Percentiles rank a stretch among this genome's conserved stretches.
Evolutionary conservation across 2,329 filamentous ascomycete species (phyloP).

Genomic region (Penicillium capsulatum): DNA sequence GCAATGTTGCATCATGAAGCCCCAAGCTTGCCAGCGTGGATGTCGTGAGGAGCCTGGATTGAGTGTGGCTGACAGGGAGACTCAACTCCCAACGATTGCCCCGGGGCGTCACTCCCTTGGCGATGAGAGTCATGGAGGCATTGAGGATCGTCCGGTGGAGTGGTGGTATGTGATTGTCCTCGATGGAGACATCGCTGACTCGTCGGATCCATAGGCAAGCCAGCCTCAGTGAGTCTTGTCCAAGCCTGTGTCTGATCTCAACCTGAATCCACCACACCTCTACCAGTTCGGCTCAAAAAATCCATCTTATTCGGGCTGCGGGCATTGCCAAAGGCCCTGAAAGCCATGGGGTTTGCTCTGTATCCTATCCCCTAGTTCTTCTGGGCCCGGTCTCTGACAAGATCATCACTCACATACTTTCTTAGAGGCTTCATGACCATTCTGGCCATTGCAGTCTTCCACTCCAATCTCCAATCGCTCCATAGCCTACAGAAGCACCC

Average conservation of each 20-base stretch:
- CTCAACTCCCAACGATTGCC: not conserved
- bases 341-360: constrained; percentile 50
- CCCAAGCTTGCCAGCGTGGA: too few species aligned
- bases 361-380: too few species aligned
- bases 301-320: constrained; percentile 55
- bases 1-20: too few species aligned
- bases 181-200: not conserved
- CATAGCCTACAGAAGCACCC: too few species aligned
- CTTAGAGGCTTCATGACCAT: too few species aligned
- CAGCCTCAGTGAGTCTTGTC: constrained; percentile 20
- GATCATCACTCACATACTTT: too few species aligned
- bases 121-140: constrained; percentile 20
- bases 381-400: too few species aligned
- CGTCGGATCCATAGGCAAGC: constrained; percentile 14
- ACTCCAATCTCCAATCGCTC: too few species aligned
- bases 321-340: constrained; percentile 49
- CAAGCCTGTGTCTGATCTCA: too few species aligned
- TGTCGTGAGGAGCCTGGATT: too few species aligned
- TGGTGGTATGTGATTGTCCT: constrained; percentile 23
- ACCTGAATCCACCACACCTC: too few species aligned
- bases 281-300: constrained; percentile 52
- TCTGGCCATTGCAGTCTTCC: too few species aligned
- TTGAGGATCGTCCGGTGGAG: constrained; percentile 28
- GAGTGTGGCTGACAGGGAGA: not conserved
- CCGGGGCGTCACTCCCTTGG: constrained; percentile 19